Evolutionary conservation across 2,329 filamentous ascomycete species (phyloP).

Genomic region (Botrytis sinoallii): DNA sequence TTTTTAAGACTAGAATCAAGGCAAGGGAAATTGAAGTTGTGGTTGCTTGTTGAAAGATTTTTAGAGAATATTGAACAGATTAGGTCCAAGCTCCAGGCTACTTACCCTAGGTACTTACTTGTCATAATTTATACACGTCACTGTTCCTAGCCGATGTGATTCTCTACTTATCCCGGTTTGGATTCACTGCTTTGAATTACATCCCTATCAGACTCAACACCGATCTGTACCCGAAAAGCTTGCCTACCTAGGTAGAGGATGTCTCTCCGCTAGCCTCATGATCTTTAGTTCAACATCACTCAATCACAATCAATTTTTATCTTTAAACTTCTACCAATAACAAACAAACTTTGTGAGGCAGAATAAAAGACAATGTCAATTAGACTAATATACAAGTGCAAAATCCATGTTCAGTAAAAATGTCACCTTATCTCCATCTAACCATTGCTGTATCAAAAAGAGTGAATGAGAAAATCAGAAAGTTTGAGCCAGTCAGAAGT

Average conservation of each 20-base stretch:
- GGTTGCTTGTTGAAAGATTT: not conserved
- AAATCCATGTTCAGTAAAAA: not conserved
- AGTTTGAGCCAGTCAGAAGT: too few species aligned
- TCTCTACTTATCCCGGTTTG: too few species aligned
- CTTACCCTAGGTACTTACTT: not conserved
- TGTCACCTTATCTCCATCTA: not conserved
- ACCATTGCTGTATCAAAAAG: not conserved
- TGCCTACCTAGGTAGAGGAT: not conserved
- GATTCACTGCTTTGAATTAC: not conserved
- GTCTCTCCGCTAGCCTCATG: not conserved
- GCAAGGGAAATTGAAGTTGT: not conserved
- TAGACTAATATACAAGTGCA: not conserved
- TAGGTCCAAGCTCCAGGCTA: not conserved
- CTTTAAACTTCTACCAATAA: not conserved
- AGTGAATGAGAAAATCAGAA: too few species aligned
- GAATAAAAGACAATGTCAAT: rapidly evolving
- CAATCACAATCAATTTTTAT: too few species aligned
- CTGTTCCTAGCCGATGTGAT: not conserved
- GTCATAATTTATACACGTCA: not conserved
- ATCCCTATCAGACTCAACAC: too few species aligned
- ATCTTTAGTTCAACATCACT: rapidly evolving
- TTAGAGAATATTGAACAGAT: too few species aligned
- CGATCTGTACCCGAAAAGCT: not conserved
- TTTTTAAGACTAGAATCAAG: not conserved
- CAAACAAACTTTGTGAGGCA: too few species aligned